Conservation (phyloP, 2,329 filamentous ascomycete genomes). For the Aotearoamyces nothofagi region DNA sequence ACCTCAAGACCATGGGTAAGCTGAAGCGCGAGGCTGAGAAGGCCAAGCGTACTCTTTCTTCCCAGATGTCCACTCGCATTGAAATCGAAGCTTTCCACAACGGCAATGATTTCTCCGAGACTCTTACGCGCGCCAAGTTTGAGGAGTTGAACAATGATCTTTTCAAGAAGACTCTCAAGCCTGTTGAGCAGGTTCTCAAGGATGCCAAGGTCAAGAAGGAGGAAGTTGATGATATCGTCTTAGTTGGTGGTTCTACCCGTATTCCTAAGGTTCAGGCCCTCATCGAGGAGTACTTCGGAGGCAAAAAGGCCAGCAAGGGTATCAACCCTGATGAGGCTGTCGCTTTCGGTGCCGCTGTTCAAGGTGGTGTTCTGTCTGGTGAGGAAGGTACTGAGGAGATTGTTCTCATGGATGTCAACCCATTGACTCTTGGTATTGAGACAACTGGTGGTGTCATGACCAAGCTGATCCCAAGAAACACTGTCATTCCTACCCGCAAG, state of each 20-base stretch:
- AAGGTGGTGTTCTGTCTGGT: slow-evolving; percentile 87
- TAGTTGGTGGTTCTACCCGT: slow-evolving; percentile 97
- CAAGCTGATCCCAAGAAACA: slow-evolving; percentile 90
- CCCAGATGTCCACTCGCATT: slow-evolving; percentile 82
- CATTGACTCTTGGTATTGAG: slow-evolving; percentile 90
- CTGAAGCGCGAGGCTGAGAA: slow-evolving; percentile 99
- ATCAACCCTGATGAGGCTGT: slow-evolving; percentile 99
- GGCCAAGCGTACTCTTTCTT: slow-evolving; percentile 95
- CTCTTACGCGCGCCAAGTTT: slow-evolving; percentile 95
- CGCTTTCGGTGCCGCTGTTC: slow-evolving; percentile 91
- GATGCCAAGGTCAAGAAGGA: slow-evolving; percentile 95
- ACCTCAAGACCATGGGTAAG: slow-evolving; percentile 97
- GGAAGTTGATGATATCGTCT: slow-evolving; percentile 90
- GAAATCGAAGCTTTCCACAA: slow-evolving; percentile 97
- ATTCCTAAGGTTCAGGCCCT: slow-evolving; percentile 94
- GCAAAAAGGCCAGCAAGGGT: slow-evolving; percentile 98
- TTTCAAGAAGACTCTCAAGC: slow-evolving; percentile 99
- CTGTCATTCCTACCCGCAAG: slow-evolving; percentile 89
- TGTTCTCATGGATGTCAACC: slow-evolving; percentile 96
- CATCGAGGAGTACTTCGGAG: slow-evolving; percentile 87
- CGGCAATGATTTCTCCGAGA: slow-evolving; percentile 97
- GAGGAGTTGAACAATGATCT: slow-evolving; percentile 98
- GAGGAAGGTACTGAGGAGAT: slow-evolving; percentile 68
- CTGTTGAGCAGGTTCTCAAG: slow-evolving; percentile 96
- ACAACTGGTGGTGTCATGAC: slow-evolving; percentile 97